Conservation (phyloP, 257 asterid species). For the Schizonepeta tenuifolia region DNA sequence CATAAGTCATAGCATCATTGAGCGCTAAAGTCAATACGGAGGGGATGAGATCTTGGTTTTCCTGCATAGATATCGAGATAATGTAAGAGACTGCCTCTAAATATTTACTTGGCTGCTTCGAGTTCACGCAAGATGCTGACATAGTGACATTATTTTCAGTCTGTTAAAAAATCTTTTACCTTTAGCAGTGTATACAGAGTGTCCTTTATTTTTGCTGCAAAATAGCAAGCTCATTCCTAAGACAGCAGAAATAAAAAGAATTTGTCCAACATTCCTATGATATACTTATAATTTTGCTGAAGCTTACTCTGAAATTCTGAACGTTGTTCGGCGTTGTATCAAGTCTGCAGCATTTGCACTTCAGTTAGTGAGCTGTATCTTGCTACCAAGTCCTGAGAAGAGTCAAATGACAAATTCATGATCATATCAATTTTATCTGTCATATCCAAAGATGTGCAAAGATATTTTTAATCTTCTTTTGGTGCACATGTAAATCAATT, state of each 20-base stretch:
- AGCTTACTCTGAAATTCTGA: slow-evolving; percentile 84
- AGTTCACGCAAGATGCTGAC: background rate
- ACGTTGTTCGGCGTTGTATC: slow-evolving; percentile 86
- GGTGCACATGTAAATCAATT: background rate
- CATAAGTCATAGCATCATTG: slow-evolving; percentile 86
- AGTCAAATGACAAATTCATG: slow-evolving; percentile 48
- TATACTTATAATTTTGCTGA: background rate
- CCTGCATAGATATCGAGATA: slow-evolving; percentile 49
- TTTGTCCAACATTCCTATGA: background rate
- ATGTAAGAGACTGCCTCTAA: background rate
- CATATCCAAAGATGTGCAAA: slow-evolving; percentile 12
- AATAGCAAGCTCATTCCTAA: slow-evolving; percentile 15
- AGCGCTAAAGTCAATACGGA: slow-evolving; percentile 79
- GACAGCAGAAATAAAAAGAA: slow-evolving; percentile 26
- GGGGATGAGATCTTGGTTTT: slow-evolving; percentile 68
- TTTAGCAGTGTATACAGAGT: slow-evolving; percentile 55
- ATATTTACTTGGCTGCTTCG: slow-evolving; percentile 1
- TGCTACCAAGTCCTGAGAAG: slow-evolving; percentile 70
- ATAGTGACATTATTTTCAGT: slow-evolving; percentile 14
- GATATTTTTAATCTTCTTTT: background rate
- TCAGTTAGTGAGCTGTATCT: slow-evolving; percentile 68
- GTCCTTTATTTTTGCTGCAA: slow-evolving; percentile 70
- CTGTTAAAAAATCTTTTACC: slow-evolving; percentile 46
- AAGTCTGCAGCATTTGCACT: slow-evolving; percentile 93
- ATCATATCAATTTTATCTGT: slow-evolving; percentile 35